Evolutionary conservation across 2,329 filamentous ascomycete species (phyloP), one percentile per base, ranked within the genome.

Genomic region (Clarireedia paspali): DNA sequence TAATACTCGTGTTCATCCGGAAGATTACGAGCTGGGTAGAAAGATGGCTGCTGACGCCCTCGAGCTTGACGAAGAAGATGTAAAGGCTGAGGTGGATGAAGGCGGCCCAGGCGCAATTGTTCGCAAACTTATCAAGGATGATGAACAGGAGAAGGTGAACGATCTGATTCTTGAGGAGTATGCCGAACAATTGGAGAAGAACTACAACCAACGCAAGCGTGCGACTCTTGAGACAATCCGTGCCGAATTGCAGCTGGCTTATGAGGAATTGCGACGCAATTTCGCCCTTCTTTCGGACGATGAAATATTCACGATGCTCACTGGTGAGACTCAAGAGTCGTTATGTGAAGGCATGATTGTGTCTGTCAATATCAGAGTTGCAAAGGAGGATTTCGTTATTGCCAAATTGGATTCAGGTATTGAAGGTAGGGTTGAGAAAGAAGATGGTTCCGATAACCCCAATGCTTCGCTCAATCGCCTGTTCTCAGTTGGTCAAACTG

Each of bases 21-120:
- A 99, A 75, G 94, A 99, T 70, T 99, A 99, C 71, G 94, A 99
- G 64, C 85, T 99, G 59, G 94, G 91, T 49, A 89, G 92, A 64
- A 99, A 99, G 74, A 97, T 99, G 87, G 94, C 94, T 20, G 94
- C 94, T 3, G 94, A 99, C 76, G 94, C 94, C 15, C 77, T 99
- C 48, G 92, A 96, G 69, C 79, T 99, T 63, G 94, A 99, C 64
- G 94, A 99, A 73, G 94, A 99, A 74, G 94, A 99, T 66, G 90
- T 99, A 69, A 95, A 96, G 72, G 90, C 88, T 1, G 91, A 97
- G 73, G 88, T 87, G 5, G 89, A 95, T 62, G 90, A 96, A 67
- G 89, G 91, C 61, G 94, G 94, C 0, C 79, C 88, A 0, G 91
- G 89, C 15, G 94, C 92, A 6, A 91, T 97, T 63, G 89, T 99